Conservation (phyloP, 768 basidiomycete genomes). For the Lentinula edodes region DNA sequence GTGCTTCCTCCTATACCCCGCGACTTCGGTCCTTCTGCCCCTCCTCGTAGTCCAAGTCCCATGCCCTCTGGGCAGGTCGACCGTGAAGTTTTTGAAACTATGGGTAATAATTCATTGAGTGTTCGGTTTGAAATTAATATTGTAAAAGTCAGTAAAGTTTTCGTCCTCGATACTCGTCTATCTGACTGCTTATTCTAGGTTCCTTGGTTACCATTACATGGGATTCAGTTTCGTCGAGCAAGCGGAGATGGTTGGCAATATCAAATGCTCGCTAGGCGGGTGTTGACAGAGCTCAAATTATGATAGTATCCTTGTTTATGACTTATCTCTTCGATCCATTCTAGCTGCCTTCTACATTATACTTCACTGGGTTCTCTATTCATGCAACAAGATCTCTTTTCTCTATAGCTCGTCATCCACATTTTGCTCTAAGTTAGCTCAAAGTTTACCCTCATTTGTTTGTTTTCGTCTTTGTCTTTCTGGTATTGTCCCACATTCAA, state of each 20-base stretch:
- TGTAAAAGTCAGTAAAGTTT: conserved; percentile 68
- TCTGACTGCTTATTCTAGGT: conserved; percentile 46
- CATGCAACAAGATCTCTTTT: neutral
- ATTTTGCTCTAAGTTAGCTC: neutral
- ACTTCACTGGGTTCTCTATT: conserved; percentile 1
- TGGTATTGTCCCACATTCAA: neutral
- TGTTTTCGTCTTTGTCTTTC: neutral
- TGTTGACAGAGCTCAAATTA: conserved; percentile 84
- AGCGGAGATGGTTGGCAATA: conserved; percentile 97
- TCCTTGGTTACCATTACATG: conserved; percentile 88
- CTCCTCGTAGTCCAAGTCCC: conserved; percentile 42
- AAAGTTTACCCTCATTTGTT: neutral
- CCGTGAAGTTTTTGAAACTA: conserved; percentile 62
- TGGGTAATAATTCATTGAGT: conserved; percentile 72
- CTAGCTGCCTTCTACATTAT: neutral
- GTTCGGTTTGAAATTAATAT: conserved; percentile 97
- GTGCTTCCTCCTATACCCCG: conserved; percentile 77
- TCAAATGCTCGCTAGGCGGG: conserved; percentile 88
- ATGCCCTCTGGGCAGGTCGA: conserved; percentile 65
- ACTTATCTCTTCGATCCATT: neutral
- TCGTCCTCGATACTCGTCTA: neutral
- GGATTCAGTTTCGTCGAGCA: conserved; percentile 89
- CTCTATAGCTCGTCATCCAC: neutral
- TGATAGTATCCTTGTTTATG: conserved; percentile 27
- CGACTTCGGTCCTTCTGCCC: conserved; percentile 44